Conservation (phyloP, 257 asterid species). For the Osmanthus fragrans region DNA sequence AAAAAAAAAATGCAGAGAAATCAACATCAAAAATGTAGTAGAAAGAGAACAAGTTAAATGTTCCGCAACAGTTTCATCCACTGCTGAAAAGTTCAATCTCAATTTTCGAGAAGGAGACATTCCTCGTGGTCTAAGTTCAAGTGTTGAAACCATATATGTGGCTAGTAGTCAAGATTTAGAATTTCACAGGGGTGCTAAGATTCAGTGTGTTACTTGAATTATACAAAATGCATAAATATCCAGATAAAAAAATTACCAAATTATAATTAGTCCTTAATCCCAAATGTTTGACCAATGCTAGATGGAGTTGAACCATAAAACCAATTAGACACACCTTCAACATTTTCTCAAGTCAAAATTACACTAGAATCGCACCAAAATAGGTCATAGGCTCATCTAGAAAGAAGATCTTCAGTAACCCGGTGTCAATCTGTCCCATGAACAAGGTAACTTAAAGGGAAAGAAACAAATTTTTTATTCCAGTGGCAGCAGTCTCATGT, state of each 20-base stretch:
- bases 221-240: background rate
- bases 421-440: background rate
- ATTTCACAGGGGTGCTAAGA: background rate
- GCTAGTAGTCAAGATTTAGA: background rate
- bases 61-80: background rate
- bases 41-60: background rate
- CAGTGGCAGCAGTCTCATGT: background rate
- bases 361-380: background rate
- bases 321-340: background rate
- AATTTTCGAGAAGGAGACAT: background rate
- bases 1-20: background rate
- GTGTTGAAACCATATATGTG: background rate
- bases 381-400: background rate
- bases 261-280: background rate
- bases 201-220: background rate
- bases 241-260: no score
- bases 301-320: background rate
- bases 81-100: background rate
- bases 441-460: background rate
- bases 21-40: background rate
- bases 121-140: no score
- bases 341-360: no score
- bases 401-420: no score
- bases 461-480: background rate
- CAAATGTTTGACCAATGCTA: background rate